Evolutionary conservation across 1,284 basidiomycete genomes (phyloP).

Genomic region (Rhodofomes roseus): DNA sequence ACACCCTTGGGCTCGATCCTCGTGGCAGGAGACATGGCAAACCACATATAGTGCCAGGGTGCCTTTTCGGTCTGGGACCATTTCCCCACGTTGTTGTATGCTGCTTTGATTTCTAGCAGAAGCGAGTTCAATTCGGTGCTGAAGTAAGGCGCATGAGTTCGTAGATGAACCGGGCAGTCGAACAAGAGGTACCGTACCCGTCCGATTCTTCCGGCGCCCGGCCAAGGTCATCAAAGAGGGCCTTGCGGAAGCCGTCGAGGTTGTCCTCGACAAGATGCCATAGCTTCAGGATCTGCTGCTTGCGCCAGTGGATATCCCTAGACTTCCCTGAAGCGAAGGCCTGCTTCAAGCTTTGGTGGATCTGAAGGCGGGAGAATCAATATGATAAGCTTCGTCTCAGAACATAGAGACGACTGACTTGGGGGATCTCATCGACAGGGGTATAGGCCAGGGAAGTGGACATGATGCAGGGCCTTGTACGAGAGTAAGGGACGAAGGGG

Average conservation of each 20-base stretch:
- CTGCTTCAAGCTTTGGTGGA: slow-evolving; percentile 46
- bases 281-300: slow-evolving; percentile 62
- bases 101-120: slow-evolving; percentile 56
- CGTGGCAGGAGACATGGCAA: slow-evolving; percentile 57
- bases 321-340: slow-evolving; percentile 57
- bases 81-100: slow-evolving; percentile 66
- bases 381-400: not conserved
- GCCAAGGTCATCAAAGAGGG: slow-evolving; percentile 54
- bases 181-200: not conserved
- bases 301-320: slow-evolving; percentile 55
- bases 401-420: not conserved
- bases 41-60: slow-evolving; percentile 51
- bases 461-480: not conserved
- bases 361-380: slow-evolving; percentile 34
- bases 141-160: not conserved
- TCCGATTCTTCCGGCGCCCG: slow-evolving; percentile 53
- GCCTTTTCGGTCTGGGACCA: slow-evolving; percentile 75
- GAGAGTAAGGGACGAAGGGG: not conserved
- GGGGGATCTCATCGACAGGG: not conserved
- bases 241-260: slow-evolving; percentile 44
- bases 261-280: slow-evolving; percentile 68
- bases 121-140: slow-evolving; percentile 44
- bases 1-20: slow-evolving; percentile 79
- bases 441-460: not conserved
- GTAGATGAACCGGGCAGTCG: slow-evolving; percentile 19